Conservation (phyloP, 306 rosid species). For the Ochetophila trinervis region DNA sequence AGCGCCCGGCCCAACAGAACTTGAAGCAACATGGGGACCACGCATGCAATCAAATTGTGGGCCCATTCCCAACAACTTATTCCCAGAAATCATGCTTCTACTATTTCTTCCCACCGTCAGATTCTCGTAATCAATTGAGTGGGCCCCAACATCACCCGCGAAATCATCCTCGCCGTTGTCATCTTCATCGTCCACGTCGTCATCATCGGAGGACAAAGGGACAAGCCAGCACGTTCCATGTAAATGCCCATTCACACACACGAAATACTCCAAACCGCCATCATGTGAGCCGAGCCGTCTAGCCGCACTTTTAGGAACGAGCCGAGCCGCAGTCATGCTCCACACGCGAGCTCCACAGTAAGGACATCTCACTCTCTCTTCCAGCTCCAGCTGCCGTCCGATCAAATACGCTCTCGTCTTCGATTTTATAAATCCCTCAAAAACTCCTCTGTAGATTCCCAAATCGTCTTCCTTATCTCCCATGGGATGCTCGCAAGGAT, state of each 20-base stretch:
- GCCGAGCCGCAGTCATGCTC: constrained; percentile 62
- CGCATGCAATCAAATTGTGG: background rate
- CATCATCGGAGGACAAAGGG: constrained; percentile 48
- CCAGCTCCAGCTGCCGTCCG: constrained; percentile 37
- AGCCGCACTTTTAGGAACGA: constrained; percentile 58
- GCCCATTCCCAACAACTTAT: constrained; percentile 11
- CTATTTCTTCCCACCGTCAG: constrained; percentile 21
- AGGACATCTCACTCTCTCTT: constrained; percentile 43
- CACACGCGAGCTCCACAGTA: constrained; percentile 58
- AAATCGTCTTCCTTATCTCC: constrained; percentile 42
- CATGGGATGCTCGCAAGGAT: constrained; percentile 61
- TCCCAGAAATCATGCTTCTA: background rate
- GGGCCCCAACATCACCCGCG: constrained; percentile 4
- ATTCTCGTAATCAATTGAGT: constrained; percentile 1
- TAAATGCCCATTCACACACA: constrained; percentile 59
- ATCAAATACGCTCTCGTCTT: constrained; percentile 49
- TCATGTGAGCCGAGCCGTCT: constrained; percentile 61
- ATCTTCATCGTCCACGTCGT: constrained; percentile 4
- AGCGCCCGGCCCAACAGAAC: no score
- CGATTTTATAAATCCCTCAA: constrained; percentile 46
- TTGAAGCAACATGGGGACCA: no score
- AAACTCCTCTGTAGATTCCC: constrained; percentile 60
- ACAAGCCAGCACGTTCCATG: constrained; percentile 63
- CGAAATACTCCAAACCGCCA: constrained; percentile 53
- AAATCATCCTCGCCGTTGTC: background rate